Evolutionary conservation across 768 basidiomycete species (phyloP).

Genomic region (Harrya chromipes): DNA sequence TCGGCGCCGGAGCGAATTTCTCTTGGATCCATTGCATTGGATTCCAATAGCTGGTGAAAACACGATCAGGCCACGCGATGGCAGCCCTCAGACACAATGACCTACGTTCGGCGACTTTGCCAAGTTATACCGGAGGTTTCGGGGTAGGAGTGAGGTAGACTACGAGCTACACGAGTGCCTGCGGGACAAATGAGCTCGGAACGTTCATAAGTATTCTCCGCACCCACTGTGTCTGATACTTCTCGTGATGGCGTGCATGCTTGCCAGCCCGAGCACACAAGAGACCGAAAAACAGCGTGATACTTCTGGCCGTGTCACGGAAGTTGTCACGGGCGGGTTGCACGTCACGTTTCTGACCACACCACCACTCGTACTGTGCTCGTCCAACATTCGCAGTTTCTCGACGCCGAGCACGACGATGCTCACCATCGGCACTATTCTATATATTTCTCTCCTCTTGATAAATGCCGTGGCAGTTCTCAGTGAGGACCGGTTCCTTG

Average conservation of each 20-base stretch:
- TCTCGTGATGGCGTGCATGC: constrained; percentile 28
- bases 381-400: background rate
- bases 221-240: constrained; percentile 26
- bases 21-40: constrained; percentile 66
- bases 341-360: constrained; percentile 15
- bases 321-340: constrained; percentile 13
- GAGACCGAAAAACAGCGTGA: constrained; percentile 19
- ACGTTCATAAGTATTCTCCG: background rate
- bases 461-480: constrained; percentile 95
- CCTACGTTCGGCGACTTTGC: constrained; percentile 47
- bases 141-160: constrained; percentile 4
- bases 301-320: constrained; percentile 13
- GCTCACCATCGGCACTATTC: constrained; percentile 64
- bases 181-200: background rate
- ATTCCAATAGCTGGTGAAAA: constrained; percentile 45
- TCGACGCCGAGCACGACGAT: constrained; percentile 34
- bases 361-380: no score
- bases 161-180: constrained; percentile 13
- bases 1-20: constrained; percentile 48
- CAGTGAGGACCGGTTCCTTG: constrained; percentile 94
- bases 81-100: background rate
- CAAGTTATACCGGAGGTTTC: constrained; percentile 28
- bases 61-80: background rate
- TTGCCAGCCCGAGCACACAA: constrained; percentile 4
- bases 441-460: constrained; percentile 85